Evolutionary conservation across 106 monocot genomes (phyloP).

Genomic region (Dioscorea zingiberensis): DNA sequence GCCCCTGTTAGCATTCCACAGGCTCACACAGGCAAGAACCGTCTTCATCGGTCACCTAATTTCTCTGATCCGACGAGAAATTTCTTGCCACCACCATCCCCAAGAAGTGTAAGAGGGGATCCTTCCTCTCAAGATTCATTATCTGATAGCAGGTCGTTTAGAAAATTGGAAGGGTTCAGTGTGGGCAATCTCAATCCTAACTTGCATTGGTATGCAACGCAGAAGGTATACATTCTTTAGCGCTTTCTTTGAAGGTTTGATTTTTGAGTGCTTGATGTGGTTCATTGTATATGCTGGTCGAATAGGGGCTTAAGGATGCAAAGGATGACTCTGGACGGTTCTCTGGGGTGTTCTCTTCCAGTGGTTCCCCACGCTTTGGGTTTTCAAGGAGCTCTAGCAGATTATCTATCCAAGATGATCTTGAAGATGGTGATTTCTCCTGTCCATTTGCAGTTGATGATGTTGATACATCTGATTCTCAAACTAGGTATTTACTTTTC

Average conservation of each 20-base stretch:
- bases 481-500: conserved; percentile 46
- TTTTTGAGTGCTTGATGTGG: not conserved
- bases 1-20: conserved; percentile 78
- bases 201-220: conserved; percentile 24
- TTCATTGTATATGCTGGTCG: not conserved
- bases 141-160: conserved; percentile 43
- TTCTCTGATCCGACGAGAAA: conserved; percentile 54
- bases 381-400: conserved; percentile 86
- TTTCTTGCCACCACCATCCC: conserved; percentile 70
- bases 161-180: conserved; percentile 49
- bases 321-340: conserved; percentile 88
- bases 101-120: conserved; percentile 38
- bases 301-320: conserved; percentile 57
- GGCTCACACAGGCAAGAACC: conserved; percentile 24
- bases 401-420: conserved; percentile 73
- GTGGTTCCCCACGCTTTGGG: conserved; percentile 60
- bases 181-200: conserved; percentile 42
- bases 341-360: conserved; percentile 59
- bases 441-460: conserved; percentile 95
- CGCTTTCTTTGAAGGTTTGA: not conserved
- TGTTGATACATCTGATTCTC: conserved; percentile 70
- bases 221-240: conserved; percentile 53
- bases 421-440: conserved; percentile 66
- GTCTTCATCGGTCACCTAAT: conserved; percentile 29
- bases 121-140: conserved; percentile 45